Evolutionary conservation across 1,284 basidiomycete genomes (phyloP).

Genomic region (Sanghuangporus weigelae): DNA sequence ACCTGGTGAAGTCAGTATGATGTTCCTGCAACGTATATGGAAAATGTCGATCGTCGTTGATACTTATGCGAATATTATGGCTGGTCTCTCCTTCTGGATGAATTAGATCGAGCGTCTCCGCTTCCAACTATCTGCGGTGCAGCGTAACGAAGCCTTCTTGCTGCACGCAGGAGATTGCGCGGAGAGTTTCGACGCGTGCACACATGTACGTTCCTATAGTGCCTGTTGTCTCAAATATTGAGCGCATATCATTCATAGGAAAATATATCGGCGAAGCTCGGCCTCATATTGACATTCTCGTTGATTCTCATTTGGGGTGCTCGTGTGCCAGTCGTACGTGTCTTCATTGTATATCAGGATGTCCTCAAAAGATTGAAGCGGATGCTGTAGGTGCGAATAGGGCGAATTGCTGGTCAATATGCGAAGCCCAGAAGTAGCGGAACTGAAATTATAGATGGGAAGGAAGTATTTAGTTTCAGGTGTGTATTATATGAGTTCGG

Average conservation of each 20-base stretch:
- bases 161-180: slow-evolving; percentile 98
- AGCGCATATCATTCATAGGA: slow-evolving; percentile 42
- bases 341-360: neutral
- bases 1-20: slow-evolving; percentile 70
- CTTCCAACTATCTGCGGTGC: slow-evolving; percentile 74
- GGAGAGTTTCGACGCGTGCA: slow-evolving; percentile 90
- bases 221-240: neutral
- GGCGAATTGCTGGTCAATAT: slow-evolving; percentile 93
- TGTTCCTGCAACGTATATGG: neutral
- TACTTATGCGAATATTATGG: neutral
- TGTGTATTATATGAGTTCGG: slow-evolving; percentile 27
- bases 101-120: slow-evolving; percentile 83
- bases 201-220: slow-evolving; percentile 50
- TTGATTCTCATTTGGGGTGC: slow-evolving; percentile 93
- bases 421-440: slow-evolving; percentile 91
- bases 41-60: neutral
- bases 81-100: neutral
- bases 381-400: slow-evolving; percentile 65
- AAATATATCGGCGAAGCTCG: slow-evolving; percentile 92
- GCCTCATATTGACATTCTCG: slow-evolving; percentile 92
- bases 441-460: slow-evolving; percentile 72
- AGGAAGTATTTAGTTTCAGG: slow-evolving; percentile 77
- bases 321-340: slow-evolving; percentile 76
- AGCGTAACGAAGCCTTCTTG: slow-evolving; percentile 87
- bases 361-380: neutral